Conservation (phyloP, 2,329 filamentous ascomycete species). For the Calcarisporium arbuscula region DNA sequence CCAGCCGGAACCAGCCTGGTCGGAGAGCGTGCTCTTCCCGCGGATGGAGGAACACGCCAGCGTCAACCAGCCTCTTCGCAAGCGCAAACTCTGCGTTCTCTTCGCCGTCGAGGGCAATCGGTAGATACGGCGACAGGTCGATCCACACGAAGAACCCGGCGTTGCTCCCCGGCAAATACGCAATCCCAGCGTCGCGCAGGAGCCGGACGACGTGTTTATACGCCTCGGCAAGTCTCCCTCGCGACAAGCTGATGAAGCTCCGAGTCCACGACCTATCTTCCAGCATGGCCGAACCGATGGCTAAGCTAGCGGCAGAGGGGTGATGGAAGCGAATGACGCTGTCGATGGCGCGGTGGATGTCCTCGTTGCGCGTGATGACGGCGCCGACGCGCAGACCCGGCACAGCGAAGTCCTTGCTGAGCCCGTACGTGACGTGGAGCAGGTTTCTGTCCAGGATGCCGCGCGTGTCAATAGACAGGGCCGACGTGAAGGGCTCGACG, state of each 20-base stretch:
- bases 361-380: conserved; percentile 33
- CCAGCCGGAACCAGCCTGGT: conserved; percentile 47
- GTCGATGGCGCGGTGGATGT: conserved; percentile 27
- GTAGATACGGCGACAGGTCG: conserved; percentile 39
- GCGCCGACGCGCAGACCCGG: conserved; percentile 45
- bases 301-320: conserved; percentile 36
- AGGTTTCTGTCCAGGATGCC: conserved; percentile 38
- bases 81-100: conserved; percentile 36
- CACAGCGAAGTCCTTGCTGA: conserved; percentile 44
- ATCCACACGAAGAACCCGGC: conserved; percentile 53
- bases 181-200: conserved; percentile 34
- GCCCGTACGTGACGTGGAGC: conserved; percentile 44
- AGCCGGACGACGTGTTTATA: conserved; percentile 31
- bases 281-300: conserved; percentile 37
- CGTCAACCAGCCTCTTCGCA: conserved; percentile 33
- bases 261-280: conserved; percentile 38
- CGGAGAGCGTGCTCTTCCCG: conserved; percentile 38
- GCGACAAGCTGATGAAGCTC: conserved; percentile 35
- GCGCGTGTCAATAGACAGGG: conserved; percentile 36
- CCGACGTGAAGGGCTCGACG: conserved; percentile 37
- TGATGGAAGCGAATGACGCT: conserved; percentile 40
- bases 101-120: conserved; percentile 18
- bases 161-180: conserved; percentile 39
- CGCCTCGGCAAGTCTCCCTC: conserved; percentile 29
- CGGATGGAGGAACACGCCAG: conserved; percentile 44